phyloP scores from a whole-genome alignment of 1,139 yeast species.

The Zygotorulaspora mrakii region DNA sequence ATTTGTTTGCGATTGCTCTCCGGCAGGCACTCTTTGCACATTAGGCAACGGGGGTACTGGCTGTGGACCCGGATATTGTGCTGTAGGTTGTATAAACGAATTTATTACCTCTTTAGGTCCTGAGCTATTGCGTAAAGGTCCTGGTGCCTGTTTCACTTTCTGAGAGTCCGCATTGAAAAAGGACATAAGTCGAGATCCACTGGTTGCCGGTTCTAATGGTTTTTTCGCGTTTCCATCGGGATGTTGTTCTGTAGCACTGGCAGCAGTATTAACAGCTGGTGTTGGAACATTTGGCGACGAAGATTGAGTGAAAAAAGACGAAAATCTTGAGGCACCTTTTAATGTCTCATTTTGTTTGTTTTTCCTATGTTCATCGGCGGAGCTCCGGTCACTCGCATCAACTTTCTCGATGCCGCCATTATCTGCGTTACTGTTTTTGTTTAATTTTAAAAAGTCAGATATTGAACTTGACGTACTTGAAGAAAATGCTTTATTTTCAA shows the following conservation, averaged over 20 bases:
- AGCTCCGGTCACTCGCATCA: no score
- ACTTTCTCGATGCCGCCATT: no score
- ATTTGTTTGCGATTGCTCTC: constrained; percentile 22
- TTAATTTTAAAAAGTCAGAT: constrained; percentile 33
- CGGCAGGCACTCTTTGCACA: constrained; percentile 3
- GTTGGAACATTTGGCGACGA: constrained; percentile 11
- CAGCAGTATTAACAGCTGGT: constrained; percentile 7
- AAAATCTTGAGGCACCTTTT: constrained; percentile 33
- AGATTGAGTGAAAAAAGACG: constrained; percentile 32
- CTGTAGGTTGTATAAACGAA: constrained; percentile 6
- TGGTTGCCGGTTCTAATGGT: constrained; percentile 11
- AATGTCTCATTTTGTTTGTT: constrained; percentile 18
- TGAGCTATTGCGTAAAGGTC: constrained; percentile 4
- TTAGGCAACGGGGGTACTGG: constrained; percentile 1
- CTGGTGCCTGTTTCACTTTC: constrained; percentile 12
- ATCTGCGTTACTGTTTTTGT: constrained; percentile 17
- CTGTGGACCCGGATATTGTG: constrained; percentile 9
- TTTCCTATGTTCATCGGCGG: not conserved
- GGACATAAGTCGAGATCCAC: constrained; percentile 34
- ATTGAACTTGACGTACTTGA: constrained; percentile 28
- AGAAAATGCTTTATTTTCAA: constrained; percentile 13
- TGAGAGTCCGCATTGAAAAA: constrained; percentile 27
- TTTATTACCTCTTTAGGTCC: constrained; percentile 7
- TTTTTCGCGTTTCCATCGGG: constrained; percentile 4
- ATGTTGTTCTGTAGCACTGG: not conserved